These are phyloP conservation scores for Rosa persica DNA, from an alignment of 306 rosid species.

Conservation along the genomic window DNA sequence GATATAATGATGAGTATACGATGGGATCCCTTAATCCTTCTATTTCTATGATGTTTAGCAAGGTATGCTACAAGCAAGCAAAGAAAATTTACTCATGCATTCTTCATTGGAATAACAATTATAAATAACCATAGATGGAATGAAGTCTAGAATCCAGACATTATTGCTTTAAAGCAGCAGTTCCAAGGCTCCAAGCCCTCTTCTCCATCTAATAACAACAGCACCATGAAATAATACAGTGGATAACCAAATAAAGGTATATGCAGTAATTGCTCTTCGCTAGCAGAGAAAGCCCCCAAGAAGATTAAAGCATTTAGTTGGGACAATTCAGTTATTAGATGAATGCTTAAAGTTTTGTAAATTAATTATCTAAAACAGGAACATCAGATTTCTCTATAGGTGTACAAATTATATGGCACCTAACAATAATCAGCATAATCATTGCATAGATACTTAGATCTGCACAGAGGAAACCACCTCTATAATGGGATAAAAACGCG, in stretches of 20 bases:
- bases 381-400: neutral
- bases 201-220: neutral
- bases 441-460: neutral
- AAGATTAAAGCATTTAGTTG: neutral
- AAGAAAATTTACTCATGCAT: neutral
- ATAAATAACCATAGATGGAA: neutral
- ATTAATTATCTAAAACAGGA: neutral
- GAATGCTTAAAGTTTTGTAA: neutral
- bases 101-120: neutral
- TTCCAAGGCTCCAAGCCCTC: neutral
- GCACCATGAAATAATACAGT: neutral
- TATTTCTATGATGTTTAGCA: neutral
- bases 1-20: neutral
- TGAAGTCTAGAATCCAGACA: neutral
- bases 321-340: neutral
- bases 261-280: neutral
- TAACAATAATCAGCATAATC: neutral
- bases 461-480: conserved; percentile 45
- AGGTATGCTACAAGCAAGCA: neutral
- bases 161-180: neutral
- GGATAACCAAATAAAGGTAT: neutral
- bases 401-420: neutral
- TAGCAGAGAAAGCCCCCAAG: neutral
- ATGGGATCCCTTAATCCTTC: neutral
- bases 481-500: conserved; percentile 89